Base-by-base conservation (phyloP, 2,329 filamentous ascomycete genomes). In the Fusarium veterinarium region DNA sequence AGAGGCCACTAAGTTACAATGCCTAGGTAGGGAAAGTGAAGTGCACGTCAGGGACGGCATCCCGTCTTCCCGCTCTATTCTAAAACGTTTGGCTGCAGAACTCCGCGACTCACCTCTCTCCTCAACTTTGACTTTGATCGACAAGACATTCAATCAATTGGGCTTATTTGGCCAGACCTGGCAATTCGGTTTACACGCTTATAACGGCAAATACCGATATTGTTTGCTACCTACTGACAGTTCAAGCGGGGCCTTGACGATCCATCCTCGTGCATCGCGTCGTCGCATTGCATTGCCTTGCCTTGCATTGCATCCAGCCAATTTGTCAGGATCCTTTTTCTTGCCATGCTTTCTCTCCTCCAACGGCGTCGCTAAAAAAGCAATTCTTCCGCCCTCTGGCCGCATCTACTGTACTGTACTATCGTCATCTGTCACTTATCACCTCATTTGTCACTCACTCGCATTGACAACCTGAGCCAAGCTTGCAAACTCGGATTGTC, bases 401-500 rank as follows among this genome's bases (percentile, higher is more conserved):
- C 30, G n/a, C n/a, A n/a, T 40, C 16, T 33, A 25, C 28, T 6
- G 16, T 49, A 31, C 46, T 33, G 30, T 35, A 35, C 23, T 12
- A 40, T 28, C 33, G 35, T 42, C 41, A 42, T 59, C 45, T 58
- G 40, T 70, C 51, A 48, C 40, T 48, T 49, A 40, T 67, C 64
- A 51, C 51, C 40, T 45, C 23, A 49, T 41, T 28, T 38, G 40
- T 59, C 63, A 40, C 45, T 41, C 60, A 51, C 59, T 46, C 60
- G 30, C 44, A 63, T 35, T 63, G 35, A 44, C 59, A 42, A 42
- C 51, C 51, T 55, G 49, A 49, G 41, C 41, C 55, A 58, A 58
- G 33, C 41, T 60, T 53, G 49, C 67, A 73, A 64, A 68, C 67
- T 73, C 58, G 63, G 56, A 69, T 53, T 74, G 71, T 74, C 64